Percentiles rank a stretch among this genome's conserved stretches.
Evolutionary conservation across 768 basidiomycete species (phyloP).

Genomic region (Crassisporium funariophilum): DNA sequence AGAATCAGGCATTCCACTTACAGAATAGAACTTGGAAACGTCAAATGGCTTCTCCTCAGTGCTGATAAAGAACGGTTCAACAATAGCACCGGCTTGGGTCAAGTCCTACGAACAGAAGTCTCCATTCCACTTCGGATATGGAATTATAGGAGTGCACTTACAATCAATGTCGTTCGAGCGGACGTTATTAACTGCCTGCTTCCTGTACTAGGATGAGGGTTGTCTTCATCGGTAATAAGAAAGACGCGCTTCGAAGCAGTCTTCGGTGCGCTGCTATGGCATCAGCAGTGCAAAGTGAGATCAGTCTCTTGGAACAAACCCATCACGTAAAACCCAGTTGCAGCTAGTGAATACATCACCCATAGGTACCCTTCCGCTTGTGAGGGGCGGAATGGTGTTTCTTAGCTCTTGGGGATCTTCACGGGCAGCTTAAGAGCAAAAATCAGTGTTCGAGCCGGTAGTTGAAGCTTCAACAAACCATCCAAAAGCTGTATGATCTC

Average conservation of each 20-base stretch:
- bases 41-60: constrained; percentile 69
- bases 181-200: constrained; percentile 65
- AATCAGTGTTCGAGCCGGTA: constrained; percentile 6
- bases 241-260: constrained; percentile 93
- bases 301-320: constrained; percentile 47
- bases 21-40: constrained; percentile 75
- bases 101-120: constrained; percentile 60
- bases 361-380: constrained; percentile 66
- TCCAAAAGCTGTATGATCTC: constrained; percentile 78
- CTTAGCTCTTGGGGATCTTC: constrained; percentile 61
- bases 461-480: constrained; percentile 44
- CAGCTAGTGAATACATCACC: constrained; percentile 91
- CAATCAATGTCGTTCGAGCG: constrained; percentile 70
- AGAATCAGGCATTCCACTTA: constrained; percentile 32
- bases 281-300: not conserved
- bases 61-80: constrained; percentile 91
- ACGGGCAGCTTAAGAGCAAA: constrained; percentile 53
- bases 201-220: constrained; percentile 63
- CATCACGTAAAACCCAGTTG: constrained; percentile 86
- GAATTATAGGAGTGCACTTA: constrained; percentile 31
- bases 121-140: not conserved
- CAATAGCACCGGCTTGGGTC: constrained; percentile 70
- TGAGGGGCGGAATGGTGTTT: constrained; percentile 64
- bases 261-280: constrained; percentile 67
- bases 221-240: constrained; percentile 88